Percentiles rank a stretch among this genome's conserved stretches.
Evolutionary conservation across 495 filamentous ascomycete genomes (phyloP).

Genomic region (Chaetomium fimeti): DNA sequence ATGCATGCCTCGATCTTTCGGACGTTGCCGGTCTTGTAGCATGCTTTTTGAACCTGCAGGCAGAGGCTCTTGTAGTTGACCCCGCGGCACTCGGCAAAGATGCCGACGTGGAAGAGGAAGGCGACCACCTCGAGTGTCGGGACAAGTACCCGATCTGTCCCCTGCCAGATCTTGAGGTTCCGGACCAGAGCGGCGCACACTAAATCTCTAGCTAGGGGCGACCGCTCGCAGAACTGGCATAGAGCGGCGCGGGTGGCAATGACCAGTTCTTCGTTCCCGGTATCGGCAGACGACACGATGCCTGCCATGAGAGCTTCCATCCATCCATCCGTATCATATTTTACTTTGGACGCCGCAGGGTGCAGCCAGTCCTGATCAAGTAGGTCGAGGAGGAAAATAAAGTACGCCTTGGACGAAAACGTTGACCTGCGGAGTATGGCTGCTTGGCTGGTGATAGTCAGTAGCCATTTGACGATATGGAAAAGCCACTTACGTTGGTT

Average conservation of each 20-base stretch:
- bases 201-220: conserved; percentile 33
- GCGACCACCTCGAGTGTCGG: conserved; percentile 72
- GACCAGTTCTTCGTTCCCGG: conserved; percentile 78
- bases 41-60: conserved; percentile 67
- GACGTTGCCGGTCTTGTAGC: conserved; percentile 77
- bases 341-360: conserved; percentile 23
- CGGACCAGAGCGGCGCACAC: conserved; percentile 38
- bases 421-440: conserved; percentile 34
- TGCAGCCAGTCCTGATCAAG: conserved; percentile 35
- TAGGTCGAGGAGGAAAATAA: conserved; percentile 49
- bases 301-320: conserved; percentile 63
- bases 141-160: conserved; percentile 68
- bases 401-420: conserved; percentile 53
- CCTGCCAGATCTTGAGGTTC: conserved; percentile 40
- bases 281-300: conserved; percentile 76
- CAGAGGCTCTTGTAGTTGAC: conserved; percentile 58
- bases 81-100: conserved; percentile 30
- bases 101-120: conserved; percentile 65
- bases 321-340: conserved; percentile 32
- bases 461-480: conserved; percentile 2
- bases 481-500: conserved; percentile 33
- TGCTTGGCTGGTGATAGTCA: conserved; percentile 29
- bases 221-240: conserved; percentile 46
- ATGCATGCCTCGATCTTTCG: conserved; percentile 75
- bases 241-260: conserved; percentile 71